phyloP scores from a whole-genome alignment of 225 moss, liverwort and hornwort species.

The Straminergon stramineum region DNA sequence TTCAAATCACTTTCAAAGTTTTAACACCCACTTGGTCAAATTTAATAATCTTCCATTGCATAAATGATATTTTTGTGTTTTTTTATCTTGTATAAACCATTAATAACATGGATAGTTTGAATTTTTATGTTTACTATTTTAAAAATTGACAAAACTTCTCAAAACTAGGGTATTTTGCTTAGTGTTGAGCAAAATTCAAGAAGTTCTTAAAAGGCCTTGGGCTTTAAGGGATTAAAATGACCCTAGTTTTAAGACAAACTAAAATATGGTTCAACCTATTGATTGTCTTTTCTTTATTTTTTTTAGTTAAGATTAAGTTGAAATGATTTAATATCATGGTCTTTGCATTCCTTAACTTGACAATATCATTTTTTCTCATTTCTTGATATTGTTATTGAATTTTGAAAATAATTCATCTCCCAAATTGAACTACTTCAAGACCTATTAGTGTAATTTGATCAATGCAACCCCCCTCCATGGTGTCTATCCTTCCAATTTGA shows the following conservation, averaged over 20 bases:
- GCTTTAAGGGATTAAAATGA: too few relatives aligned
- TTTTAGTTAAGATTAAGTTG: background rate
- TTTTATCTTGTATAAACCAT: too few relatives aligned
- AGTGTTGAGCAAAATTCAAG: too few relatives aligned
- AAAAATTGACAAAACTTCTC: background rate
- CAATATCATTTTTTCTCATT: background rate
- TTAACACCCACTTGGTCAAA: too few relatives aligned
- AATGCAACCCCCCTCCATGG: fast-evolving
- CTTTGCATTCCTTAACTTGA: background rate
- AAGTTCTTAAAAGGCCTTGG: too few relatives aligned
- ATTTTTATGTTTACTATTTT: too few relatives aligned
- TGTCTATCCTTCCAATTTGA: background rate
- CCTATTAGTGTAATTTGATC: background rate
- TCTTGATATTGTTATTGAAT: background rate
- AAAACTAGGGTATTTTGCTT: too few relatives aligned
- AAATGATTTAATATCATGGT: background rate
- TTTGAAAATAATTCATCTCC: background rate
- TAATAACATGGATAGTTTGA: too few relatives aligned
- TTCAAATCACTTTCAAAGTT: background rate
- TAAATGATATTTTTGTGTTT: too few relatives aligned
- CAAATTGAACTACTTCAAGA: fast-evolving
- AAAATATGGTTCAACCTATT: background rate
- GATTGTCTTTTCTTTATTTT: too few relatives aligned
- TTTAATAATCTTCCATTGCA: too few relatives aligned
- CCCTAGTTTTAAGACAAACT: background rate